Base-by-base conservation (phyloP, 2,329 filamentous ascomycete genomes). In the Podosphaera fusca region DNA sequence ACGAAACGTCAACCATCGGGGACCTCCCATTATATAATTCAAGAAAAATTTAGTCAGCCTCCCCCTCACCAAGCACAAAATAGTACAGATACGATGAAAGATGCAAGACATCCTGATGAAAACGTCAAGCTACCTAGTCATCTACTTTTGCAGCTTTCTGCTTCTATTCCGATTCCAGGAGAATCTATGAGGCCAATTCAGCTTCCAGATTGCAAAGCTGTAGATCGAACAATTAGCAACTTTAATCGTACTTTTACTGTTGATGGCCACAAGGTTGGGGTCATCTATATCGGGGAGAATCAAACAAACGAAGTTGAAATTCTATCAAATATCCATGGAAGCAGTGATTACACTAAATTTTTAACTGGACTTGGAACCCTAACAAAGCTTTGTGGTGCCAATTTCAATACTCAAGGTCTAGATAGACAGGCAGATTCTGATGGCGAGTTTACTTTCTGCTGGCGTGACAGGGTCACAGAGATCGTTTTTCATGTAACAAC, bases 401-500 rank as follows among this genome's bases (percentile, higher is more conserved):
- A 79, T 30, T 94, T 95, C 72, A 96, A 98, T 65, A 88, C 89
- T 0, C 90, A 95, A 65, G 92, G 92, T 2, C 73, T 98, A 33
- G 89, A 96, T 67, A 80, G 81, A 35, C 75, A 80, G 60, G 78
- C 82, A 62, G 82, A 90, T 64, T 75, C 75, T 1, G 92, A 98
- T 68, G 92, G 92, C 36, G 79, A 89, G 64, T 87, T 85, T 68
- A 87, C 89, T 0, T 89, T 90, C 66, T 90, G 87, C 65, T 98
- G 92, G 89, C 85, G 89, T 59, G 92, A 96, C 67, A 79, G 89
- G 49, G 87, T 95, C 58, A 92, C 89, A 4, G 92, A 96, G 68
- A 85, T 98, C 50, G 84, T 96, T 35, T 98, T 94, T 69, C 92
- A 96, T 67, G 83, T 96, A 57, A 87, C 86, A 4, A 98, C 90